A percentile compares a stretch with the other conserved stretches of the same genome.
phyloP scores from a whole-genome alignment of 805 yeast species.

The Ogataea glucozyma region DNA sequence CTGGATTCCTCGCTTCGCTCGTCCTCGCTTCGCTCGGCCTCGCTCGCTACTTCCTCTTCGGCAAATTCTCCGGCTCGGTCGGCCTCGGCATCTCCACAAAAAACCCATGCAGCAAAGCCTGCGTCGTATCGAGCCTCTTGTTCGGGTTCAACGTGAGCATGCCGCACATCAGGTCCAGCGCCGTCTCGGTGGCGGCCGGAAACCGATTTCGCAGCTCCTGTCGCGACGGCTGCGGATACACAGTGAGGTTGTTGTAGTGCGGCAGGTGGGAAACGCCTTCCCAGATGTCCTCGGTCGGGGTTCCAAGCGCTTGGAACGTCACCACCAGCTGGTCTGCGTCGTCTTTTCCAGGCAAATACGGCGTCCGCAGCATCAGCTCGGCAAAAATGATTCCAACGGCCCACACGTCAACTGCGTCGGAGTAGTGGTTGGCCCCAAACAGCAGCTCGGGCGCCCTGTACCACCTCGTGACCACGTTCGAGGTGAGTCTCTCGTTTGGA shows the following conservation, averaged over 20 bases:
- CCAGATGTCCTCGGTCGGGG: slow-evolving; percentile 92
- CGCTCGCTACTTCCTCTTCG: slow-evolving; percentile 32
- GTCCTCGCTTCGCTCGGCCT: background rate
- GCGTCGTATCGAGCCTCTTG: slow-evolving; percentile 63
- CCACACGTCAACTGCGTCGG: slow-evolving; percentile 92
- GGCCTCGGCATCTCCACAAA: slow-evolving; percentile 77
- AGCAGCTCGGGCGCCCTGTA: slow-evolving; percentile 94
- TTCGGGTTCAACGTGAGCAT: slow-evolving; percentile 79
- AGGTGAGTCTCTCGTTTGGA: slow-evolving; percentile 75
- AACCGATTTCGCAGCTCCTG: slow-evolving; percentile 80
- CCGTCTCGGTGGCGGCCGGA: slow-evolving; percentile 86
- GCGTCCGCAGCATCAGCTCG: slow-evolving; percentile 91
- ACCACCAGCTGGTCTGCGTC: slow-evolving; percentile 88
- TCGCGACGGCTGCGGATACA: slow-evolving; percentile 82
- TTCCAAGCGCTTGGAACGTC: slow-evolving; percentile 94
- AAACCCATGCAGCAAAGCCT: slow-evolving; percentile 64
- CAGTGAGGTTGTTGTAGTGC: slow-evolving; percentile 66
- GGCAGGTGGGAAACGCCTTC: slow-evolving; percentile 84
- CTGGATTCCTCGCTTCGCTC: slow-evolving; percentile 15
- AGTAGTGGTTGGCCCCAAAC: slow-evolving; percentile 85
- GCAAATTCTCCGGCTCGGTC: slow-evolving; percentile 64
- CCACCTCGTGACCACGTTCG: slow-evolving; percentile 98
- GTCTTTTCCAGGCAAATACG: slow-evolving; percentile 90
- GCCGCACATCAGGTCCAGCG: slow-evolving; percentile 70
- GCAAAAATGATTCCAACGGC: slow-evolving; percentile 96